phyloP scores from a whole-genome alignment of 2,329 filamentous ascomycete genomes.

The Thielaviopsis cerberus region DNA sequence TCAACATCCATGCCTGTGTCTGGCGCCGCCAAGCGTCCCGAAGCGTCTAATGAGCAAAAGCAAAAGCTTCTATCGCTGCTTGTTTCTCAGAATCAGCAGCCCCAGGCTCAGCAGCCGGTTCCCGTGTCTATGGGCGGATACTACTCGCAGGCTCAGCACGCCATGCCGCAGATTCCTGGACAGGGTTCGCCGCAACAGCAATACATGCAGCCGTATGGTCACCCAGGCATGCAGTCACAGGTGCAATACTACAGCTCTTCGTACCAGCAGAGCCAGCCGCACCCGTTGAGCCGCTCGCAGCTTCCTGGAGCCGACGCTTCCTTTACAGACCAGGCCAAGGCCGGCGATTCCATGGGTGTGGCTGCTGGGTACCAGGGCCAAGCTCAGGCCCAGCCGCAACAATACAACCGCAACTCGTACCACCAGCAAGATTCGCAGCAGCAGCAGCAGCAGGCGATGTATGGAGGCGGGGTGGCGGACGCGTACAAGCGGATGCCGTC shows the following conservation, averaged over 20 bases:
- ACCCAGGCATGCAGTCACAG: not conserved
- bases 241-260: conserved; percentile 6
- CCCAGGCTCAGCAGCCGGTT: not conserved
- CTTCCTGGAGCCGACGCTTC: conserved; percentile 1
- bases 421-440: conserved; percentile 1
- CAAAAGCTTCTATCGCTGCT: conserved; percentile 43
- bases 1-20: conserved; percentile 17
- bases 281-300: conserved; percentile 10
- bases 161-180: not conserved
- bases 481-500: conserved; percentile 24
- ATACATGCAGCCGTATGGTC: conserved; percentile 6
- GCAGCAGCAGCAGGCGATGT: not conserved
- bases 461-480: not conserved
- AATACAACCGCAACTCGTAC: not conserved
- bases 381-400: not conserved
- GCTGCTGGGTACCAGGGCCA: not conserved
- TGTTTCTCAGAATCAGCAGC: conserved; percentile 22
- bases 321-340: not conserved
- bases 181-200: conserved; percentile 10
- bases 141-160: not conserved
- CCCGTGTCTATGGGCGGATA: not conserved
- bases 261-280: conserved; percentile 8
- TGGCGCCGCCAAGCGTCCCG: conserved; percentile 17
- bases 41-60: conserved; percentile 24
- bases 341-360: not conserved